Evolutionary conservation across 352 stramenopile genomes (phyloP).

Genomic region (Globisporangium splendens): DNA sequence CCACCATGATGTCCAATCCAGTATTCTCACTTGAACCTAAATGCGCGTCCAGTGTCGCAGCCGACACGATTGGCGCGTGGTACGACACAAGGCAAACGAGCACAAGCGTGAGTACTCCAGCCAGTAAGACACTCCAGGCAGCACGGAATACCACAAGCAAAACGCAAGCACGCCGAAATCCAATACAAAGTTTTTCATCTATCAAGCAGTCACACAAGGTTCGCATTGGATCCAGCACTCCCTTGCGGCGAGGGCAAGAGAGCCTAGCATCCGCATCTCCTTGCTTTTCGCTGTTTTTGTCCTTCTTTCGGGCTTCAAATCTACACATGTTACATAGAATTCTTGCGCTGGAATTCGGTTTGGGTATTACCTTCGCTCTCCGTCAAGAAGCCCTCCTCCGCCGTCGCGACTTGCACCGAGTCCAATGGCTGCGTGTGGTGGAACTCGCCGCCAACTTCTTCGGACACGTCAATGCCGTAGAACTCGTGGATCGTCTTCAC

Average conservation of each 20-base stretch:
- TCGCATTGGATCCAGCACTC: too few relatives aligned
- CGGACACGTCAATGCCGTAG: slow-evolving; percentile 47
- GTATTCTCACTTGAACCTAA: not conserved
- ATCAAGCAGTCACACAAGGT: slow-evolving; percentile 8
- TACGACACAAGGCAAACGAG: not conserved
- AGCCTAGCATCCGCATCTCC: not conserved
- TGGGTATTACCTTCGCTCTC: slow-evolving; percentile 26
- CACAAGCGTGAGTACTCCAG: not conserved
- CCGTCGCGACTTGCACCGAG: slow-evolving; percentile 14
- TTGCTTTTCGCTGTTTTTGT: not conserved
- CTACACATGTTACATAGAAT: slow-evolving; percentile 37
- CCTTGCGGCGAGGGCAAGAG: not conserved
- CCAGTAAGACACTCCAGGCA: not conserved
- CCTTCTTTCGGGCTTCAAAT: slow-evolving; percentile 11
- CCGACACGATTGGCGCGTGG: too few relatives aligned
- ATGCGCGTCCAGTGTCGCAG: too few relatives aligned
- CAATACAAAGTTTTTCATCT: slow-evolving; percentile 7
- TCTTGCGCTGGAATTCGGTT: slow-evolving; percentile 47
- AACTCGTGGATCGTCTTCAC: slow-evolving; percentile 53
- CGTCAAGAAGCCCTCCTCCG: slow-evolving; percentile 18
- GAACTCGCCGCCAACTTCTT: slow-evolving; percentile 19
- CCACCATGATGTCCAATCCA: not conserved
- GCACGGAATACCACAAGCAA: not conserved
- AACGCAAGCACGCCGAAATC: slow-evolving; percentile 2
- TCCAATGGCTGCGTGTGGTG: slow-evolving; percentile 14